Evolutionary conservation across 1,284 basidiomycete genomes (phyloP), one percentile per base, ranked within the genome.

Genomic region (Microbotryum violaceum): DNA sequence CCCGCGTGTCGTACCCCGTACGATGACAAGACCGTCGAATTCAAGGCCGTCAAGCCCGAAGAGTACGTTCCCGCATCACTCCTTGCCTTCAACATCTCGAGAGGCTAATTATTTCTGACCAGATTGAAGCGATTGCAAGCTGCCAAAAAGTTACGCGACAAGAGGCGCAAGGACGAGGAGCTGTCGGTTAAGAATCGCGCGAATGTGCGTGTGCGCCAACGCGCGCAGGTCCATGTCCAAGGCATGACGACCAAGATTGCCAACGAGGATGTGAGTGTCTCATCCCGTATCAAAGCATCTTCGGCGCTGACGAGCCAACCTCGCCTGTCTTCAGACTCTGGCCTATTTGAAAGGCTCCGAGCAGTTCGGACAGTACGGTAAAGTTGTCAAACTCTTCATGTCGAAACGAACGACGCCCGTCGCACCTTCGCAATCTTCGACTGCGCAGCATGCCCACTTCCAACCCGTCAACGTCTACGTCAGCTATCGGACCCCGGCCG

Each of bases 281-380:
- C 23, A 14, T 52, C 14, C 14, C n/a, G 51, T 46, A n/a, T 31
- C 10, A 2, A 29, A n/a, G n/a, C 23, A 45, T n/a, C 10, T 33
- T 45, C 29, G 27, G 23, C n/a, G 29, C 14, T 23, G 49, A 23
- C 8, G 49, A 31, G 48, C 31, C 56, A 25, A 21, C 23, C 20
- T 25, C 46, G 44, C n/a, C 52, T 37, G 45, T 57, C 54, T 18
- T 18, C 67, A 97, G 90, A 85, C 96, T 53, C 90, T 97, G 66
- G 87, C 92, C 2, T 91, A 92, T 14, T 79, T 99, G 49, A 89
- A 93, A 56, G 93, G 91, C 16, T 88, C 87, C 72, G 96, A 99
- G 70, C 97, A 96, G 77, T 98, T 98, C 76, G 96, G 96, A 7
- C 92, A 97, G 75, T 98, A 97, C 76, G 96, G 96, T 68, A 96